Conservation (phyloP, 805 yeast genomes). For the Myxozyma udenii region DNA sequence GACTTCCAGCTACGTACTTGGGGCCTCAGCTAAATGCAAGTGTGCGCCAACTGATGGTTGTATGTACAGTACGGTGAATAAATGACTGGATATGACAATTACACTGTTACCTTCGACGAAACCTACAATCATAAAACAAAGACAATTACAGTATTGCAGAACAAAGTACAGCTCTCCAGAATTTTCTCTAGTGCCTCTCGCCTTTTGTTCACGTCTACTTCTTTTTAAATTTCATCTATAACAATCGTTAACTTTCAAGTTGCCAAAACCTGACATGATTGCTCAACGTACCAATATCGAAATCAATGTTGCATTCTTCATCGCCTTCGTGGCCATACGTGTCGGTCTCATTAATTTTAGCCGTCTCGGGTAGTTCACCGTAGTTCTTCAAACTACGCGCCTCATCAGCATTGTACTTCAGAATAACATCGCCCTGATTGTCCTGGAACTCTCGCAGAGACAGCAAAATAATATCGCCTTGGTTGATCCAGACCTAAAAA, state of each 20-base stretch:
- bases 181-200: no score
- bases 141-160: no score
- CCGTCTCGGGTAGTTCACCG: conserved; percentile 96
- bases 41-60: no score
- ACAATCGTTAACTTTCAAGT: neutral
- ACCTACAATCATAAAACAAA: no score
- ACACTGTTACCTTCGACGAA: no score
- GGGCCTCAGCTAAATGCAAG: no score
- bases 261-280: neutral
- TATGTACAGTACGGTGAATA: no score
- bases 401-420: conserved; percentile 94
- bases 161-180: no score
- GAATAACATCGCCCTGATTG: conserved; percentile 96
- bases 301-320: conserved; percentile 96
- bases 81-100: no score
- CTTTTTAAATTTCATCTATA: conserved; percentile 67
- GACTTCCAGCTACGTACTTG: no score
- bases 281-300: conserved; percentile 59
- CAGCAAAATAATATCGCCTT: conserved; percentile 94
- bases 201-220: no score
- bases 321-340: conserved; percentile 95
- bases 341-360: conserved; percentile 96
- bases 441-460: conserved; percentile 98
- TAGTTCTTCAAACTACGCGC: conserved; percentile 92
- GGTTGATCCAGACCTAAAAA: conserved; percentile 75